Percentiles rank a stretch among this genome's conserved stretches.
Conservation (phyloP, 192 early-diverging fungal species). For the Podila verticillata region DNA sequence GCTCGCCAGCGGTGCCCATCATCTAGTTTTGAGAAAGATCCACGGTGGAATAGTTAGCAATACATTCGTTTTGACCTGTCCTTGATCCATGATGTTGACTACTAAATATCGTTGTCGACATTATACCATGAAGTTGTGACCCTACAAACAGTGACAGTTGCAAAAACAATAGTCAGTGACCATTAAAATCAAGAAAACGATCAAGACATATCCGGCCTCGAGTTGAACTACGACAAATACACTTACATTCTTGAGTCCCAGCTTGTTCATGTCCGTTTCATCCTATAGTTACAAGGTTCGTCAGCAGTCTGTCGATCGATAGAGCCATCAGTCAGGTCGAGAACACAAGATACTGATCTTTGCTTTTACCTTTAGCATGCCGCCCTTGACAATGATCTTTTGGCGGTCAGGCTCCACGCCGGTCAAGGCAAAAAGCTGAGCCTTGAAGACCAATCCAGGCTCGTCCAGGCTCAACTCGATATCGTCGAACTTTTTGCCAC, state of each 20-base stretch:
- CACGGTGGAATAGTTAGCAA: background rate
- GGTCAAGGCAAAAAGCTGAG: slow-evolving; percentile 89
- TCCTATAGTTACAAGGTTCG: slow-evolving; percentile 58
- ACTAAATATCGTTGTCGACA: background rate
- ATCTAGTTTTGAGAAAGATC: slow-evolving; percentile 61
- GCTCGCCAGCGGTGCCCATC: slow-evolving; percentile 96
- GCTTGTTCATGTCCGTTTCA: slow-evolving; percentile 74
- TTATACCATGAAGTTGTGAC: slow-evolving; percentile 44
- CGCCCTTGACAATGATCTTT: slow-evolving; percentile 95
- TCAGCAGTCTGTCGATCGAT: background rate
- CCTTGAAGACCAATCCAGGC: slow-evolving; percentile 85
- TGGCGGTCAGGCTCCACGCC: slow-evolving; percentile 93
- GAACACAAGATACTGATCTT: background rate
- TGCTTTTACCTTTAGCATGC: slow-evolving; percentile 78
- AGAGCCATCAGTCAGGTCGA: background rate
- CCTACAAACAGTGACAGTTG: slow-evolving; percentile 12
- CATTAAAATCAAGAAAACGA: background rate
- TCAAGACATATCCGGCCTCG: background rate
- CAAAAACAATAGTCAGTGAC: background rate
- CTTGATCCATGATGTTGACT: no score
- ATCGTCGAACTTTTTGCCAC: slow-evolving; percentile 84
- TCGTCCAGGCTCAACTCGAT: slow-evolving; percentile 80
- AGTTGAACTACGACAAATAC: background rate
- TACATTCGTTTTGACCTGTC: no score
- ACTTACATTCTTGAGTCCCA: slow-evolving; percentile 80